Base-by-base conservation (phyloP, 2,329 filamentous ascomycete species). In the Monosporascus sp. region DNA sequence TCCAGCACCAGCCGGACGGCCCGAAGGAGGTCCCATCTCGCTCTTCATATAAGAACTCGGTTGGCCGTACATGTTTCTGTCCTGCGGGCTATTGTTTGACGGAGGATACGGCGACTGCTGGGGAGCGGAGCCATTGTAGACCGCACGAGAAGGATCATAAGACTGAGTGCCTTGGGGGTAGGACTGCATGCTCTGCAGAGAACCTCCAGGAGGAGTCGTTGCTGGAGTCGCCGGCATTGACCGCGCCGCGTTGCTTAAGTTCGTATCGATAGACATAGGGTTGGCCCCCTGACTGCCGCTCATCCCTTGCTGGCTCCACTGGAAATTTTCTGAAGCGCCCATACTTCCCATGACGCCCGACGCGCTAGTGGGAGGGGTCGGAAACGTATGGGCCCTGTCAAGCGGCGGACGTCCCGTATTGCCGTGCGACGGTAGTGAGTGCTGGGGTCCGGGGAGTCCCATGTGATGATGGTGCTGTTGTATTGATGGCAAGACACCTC, bases 161-260 rank as follows among this genome's bases (percentile, higher is more conserved):
- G 78, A 75, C 70, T 85, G 89, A 53, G 76, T 84, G 61, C 74
- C 81, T 58, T 79, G 75, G 50, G 85, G 87, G 69, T 96, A 96
- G 3, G 85, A 75, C 62, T 88, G 88, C 80, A 96, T 91, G 65
- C 81, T 86, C 62, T 91, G 88, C 57, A 95, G 79, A 27, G 81
- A 79, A 56, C 80, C 82, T 24, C 89, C 91, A 0, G 93, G 93
- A 14, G 93, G 92, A 0, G 93, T 96, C 6, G 90, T 93, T 26
- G 91, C 91, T 56, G 91, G 91, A n/a, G 90, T 95, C 9, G 88
- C 90, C 52, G 91, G 91, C 79, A 96, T 90, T 58, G 90, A 95
- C 63, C 90, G 87, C 19, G 64, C 64, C 55, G 88, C 78, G 71
- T 87, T 91, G 74, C 81, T 89, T 63, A 94, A 74, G 55, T 84